Conservation (phyloP, 176 grass and related monocot species). For the Themeda triandra region DNA sequence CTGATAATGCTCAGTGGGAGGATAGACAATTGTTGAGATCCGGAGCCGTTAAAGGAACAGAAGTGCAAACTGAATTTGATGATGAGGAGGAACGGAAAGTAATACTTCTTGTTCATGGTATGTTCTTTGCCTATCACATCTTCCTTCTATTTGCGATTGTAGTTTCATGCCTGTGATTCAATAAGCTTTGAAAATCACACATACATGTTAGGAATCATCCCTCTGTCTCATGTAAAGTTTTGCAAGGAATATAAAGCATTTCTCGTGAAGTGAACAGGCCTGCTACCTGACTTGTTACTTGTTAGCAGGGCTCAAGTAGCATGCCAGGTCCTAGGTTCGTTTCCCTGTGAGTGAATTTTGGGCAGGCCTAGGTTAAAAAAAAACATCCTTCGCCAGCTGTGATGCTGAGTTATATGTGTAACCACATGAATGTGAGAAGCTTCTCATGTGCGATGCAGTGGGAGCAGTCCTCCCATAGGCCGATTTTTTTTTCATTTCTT, state of each 20-base stretch:
- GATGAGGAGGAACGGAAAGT: conserved; percentile 99
- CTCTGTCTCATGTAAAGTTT: conserved; percentile 16
- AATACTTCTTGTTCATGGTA: conserved; percentile 99
- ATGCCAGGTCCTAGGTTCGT: background rate
- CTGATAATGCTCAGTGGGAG: conserved; percentile 99
- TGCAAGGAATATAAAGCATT: conserved; percentile 7
- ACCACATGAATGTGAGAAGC: background rate
- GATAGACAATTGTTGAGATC: conserved; percentile 94
- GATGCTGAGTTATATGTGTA: background rate
- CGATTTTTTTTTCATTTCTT: background rate
- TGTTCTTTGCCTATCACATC: conserved; percentile 5
- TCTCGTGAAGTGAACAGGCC: background rate
- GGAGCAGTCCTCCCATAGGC: background rate
- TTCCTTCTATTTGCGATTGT: conserved; percentile 4
- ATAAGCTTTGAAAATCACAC: background rate
- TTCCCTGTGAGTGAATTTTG: background rate
- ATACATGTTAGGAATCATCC: background rate
- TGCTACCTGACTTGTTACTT: background rate
- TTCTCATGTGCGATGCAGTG: background rate
- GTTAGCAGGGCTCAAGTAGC: background rate
- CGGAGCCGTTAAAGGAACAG: conserved; percentile 95
- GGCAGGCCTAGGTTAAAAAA: background rate
- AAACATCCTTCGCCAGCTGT: background rate
- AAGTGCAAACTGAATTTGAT: conserved; percentile 96
- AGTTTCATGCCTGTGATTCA: background rate